Evolutionary conservation across 2,329 filamentous ascomycete species (phyloP), one percentile per base, ranked within the genome.

Genomic region (Cladophialophora yegresii): DNA sequence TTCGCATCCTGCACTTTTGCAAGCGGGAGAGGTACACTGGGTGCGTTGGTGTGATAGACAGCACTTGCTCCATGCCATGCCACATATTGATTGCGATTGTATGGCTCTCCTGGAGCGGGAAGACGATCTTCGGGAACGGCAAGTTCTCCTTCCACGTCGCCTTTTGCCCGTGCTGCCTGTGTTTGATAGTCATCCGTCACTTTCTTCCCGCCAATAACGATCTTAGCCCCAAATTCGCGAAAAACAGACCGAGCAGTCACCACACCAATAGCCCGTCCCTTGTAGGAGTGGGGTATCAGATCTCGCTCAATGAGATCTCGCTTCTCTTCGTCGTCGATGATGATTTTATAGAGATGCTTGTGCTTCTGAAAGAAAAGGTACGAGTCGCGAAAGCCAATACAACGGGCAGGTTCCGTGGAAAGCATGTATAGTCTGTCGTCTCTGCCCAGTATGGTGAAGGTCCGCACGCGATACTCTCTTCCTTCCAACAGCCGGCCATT

Each of bases 361-460:
- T 99, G 95, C 79, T 98, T 99, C 69, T 95, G 96, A 82, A 99
- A 99, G 83, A 99, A 97, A 28, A 99, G 86, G 75, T 99, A 99
- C 69, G 93, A 97, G 82, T 99, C 95, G 71, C 95, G 86, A 83
- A 99, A 99, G 16, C 95, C 95, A 61, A 96, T 93, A 73, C 95
- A 98, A 69, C 95, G 90, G 26, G 95, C 95, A 4, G 95, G 96
- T 75, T 99, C 95, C 4, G 95, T 99, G 2, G 95, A 98, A 78
- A 99, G 80, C 95, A 99, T 99, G 85, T 99, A 99, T 10, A 96
- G 86, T 62, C 93, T 83, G 56, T 93, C 85, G 43, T 90, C 92
- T 69, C 93, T 87, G 61, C 91, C 92, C 20, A 87, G 84, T 69
- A 99, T 90, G 7, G 90, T 96, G 77, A 99, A 99, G 1, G 93